Conservation (phyloP, 805 yeast species). For the Lachancea waltii region DNA sequence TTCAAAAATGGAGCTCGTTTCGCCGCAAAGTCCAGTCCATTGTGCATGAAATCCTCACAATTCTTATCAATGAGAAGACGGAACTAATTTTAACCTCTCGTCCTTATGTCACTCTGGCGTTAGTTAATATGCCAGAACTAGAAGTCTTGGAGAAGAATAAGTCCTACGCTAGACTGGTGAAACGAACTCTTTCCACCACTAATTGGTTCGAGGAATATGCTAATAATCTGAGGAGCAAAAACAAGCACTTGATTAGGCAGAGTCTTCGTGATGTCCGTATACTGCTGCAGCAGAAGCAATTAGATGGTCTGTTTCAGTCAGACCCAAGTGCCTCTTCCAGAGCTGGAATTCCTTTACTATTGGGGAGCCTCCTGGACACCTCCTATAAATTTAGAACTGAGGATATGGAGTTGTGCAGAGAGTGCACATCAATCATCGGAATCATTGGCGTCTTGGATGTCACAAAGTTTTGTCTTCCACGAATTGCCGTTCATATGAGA, state of each 20-base stretch:
- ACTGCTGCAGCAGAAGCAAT: constrained; percentile 46
- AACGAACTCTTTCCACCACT: constrained; percentile 20
- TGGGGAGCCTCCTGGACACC: constrained; percentile 49
- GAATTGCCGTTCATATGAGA: constrained; percentile 33
- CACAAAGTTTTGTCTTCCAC: constrained; percentile 42
- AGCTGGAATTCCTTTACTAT: constrained; percentile 38
- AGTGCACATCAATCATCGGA: constrained; percentile 58
- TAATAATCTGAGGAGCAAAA: constrained; percentile 23
- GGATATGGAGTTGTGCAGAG: constrained; percentile 44
- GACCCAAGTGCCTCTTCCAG: constrained; percentile 30
- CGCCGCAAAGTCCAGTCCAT: constrained; percentile 41
- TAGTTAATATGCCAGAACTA: constrained; percentile 56
- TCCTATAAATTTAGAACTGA: constrained; percentile 48
- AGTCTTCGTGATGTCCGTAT: constrained; percentile 57
- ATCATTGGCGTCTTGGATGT: constrained; percentile 72
- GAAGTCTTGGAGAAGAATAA: constrained; percentile 43
- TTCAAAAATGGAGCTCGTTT: constrained; percentile 59
- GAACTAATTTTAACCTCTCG: constrained; percentile 18
- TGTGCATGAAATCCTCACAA: constrained; percentile 47
- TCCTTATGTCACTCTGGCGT: constrained; percentile 54
- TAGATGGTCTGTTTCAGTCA: constrained; percentile 38
- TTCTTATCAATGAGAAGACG: constrained; percentile 20
- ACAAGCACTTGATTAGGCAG: constrained; percentile 60
- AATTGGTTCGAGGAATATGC: constrained; percentile 26
- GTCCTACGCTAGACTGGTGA: constrained; percentile 46